phyloP scores from a whole-genome alignment of 2,329 filamentous ascomycete genomes.

The Claviceps purpurea region DNA sequence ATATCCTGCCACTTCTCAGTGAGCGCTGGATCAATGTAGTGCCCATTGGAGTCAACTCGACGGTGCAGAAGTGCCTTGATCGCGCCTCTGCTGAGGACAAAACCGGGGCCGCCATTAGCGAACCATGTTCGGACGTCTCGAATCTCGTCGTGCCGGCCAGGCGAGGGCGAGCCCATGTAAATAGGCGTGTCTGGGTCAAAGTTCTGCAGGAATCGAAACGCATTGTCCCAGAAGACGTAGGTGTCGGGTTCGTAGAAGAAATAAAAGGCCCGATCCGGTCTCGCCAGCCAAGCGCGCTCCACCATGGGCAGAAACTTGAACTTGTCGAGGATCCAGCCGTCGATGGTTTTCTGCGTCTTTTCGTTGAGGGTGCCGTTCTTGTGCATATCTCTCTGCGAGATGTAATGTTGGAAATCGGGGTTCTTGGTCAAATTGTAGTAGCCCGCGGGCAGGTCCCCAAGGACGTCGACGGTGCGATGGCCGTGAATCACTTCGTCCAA shows the following conservation, averaged over 20 bases:
- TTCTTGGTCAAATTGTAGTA: constrained; percentile 22
- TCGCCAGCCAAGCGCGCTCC: constrained; percentile 32
- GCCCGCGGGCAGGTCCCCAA: constrained; percentile 14
- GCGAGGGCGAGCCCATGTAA: constrained; percentile 39
- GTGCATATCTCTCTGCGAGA: constrained; percentile 24
- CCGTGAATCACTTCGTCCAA: constrained; percentile 30
- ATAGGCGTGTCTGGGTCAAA: constrained; percentile 31
- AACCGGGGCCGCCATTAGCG: constrained; percentile 46
- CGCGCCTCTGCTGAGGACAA: constrained; percentile 38
- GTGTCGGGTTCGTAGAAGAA: constrained; percentile 45
- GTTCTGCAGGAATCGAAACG: constrained; percentile 35
- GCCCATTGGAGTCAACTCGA: constrained; percentile 17
- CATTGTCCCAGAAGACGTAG: constrained; percentile 27
- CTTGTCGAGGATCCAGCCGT: constrained; percentile 40
- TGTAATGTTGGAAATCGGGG: constrained; percentile 24
- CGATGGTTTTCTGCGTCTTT: constrained; percentile 18
- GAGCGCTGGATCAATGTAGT: constrained; percentile 28
- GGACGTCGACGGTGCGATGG: constrained; percentile 30
- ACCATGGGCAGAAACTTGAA: constrained; percentile 46
- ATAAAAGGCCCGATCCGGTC: constrained; percentile 38
- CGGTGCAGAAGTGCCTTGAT: constrained; percentile 29
- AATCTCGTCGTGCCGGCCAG: constrained; percentile 20
- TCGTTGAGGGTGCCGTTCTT: constrained; percentile 20
- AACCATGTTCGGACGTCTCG: constrained; percentile 28
- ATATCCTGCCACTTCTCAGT: constrained; percentile 32